A percentile compares a stretch with the other conserved stretches of the same genome.
Evolutionary conservation across 305 asterid genomes (phyloP).

Genomic region (Fraxinus dipetala): DNA sequence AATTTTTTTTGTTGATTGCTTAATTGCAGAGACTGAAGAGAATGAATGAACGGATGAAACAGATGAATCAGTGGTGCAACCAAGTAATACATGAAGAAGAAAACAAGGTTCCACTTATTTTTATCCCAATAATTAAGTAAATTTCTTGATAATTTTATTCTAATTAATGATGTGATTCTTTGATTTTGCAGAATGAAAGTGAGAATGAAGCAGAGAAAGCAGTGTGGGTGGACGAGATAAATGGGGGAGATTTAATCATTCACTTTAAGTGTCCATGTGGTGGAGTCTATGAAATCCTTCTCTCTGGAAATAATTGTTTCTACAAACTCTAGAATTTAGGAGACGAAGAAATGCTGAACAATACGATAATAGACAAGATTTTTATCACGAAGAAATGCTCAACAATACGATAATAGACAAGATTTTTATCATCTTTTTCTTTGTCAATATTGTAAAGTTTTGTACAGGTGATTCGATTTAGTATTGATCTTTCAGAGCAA

Average conservation of each 20-base stretch:
- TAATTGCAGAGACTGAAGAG: conserved; percentile 26
- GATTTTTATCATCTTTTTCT: not conserved
- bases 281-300: not conserved
- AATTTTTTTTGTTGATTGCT: not conserved
- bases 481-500: no score
- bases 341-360: not conserved
- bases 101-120: not conserved
- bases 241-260: conserved; percentile 4
- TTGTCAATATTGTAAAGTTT: no score
- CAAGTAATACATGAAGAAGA: conserved; percentile 14
- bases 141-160: not conserved
- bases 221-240: not conserved
- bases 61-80: conserved; percentile 26
- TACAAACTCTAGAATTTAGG: not conserved
- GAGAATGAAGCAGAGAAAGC: not conserved
- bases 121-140: not conserved
- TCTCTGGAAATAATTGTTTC: not conserved
- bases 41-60: conserved; percentile 22
- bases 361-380: not conserved
- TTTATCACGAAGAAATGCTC: not conserved
- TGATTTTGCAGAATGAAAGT: not conserved
- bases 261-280: conserved; percentile 13
- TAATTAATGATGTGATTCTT: not conserved
- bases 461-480: no score
- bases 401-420: no score